Percentiles rank a stretch among this genome's conserved stretches.
Evolutionary conservation across 2,329 filamentous ascomycete genomes (phyloP).

Genomic region (Dissoconium aciculare): DNA sequence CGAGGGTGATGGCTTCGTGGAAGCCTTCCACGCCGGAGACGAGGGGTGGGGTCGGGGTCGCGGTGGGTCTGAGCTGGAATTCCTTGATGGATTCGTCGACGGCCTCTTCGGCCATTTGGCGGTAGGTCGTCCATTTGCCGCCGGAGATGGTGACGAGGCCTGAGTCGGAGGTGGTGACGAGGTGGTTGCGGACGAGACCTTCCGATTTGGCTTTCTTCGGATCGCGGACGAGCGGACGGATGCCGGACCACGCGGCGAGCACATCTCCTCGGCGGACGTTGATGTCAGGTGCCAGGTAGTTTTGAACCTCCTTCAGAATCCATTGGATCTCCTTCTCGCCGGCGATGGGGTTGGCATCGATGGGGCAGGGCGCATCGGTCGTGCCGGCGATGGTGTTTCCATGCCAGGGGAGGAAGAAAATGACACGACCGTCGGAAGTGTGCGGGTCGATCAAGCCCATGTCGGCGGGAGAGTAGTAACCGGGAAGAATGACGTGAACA

Average conservation of each 20-base stretch:
- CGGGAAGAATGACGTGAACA: constrained; percentile 73
- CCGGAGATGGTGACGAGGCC: constrained; percentile 74
- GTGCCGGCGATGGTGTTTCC: constrained; percentile 85
- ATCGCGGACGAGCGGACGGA: constrained; percentile 72
- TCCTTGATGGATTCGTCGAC: constrained; percentile 63
- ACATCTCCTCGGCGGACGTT: constrained; percentile 73
- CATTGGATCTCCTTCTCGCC: constrained; percentile 75
- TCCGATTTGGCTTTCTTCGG: constrained; percentile 75
- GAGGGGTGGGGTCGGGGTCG: constrained; percentile 42
- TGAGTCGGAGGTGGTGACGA: constrained; percentile 64
- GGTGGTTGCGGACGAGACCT: constrained; percentile 73
- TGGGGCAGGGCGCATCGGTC: constrained; percentile 61
- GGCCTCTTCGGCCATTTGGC: constrained; percentile 82
- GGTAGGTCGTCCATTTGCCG: constrained; percentile 87
- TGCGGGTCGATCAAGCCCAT: constrained; percentile 81
- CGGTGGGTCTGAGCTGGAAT: constrained; percentile 47
- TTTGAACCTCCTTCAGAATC: constrained; percentile 71
- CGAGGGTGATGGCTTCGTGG: constrained; percentile 54
- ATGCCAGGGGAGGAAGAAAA: constrained; percentile 90
- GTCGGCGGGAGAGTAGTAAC: constrained; percentile 69
- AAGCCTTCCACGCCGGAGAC: constrained; percentile 55
- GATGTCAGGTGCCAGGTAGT: constrained; percentile 72
- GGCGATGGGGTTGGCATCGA: constrained; percentile 59
- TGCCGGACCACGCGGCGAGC: constrained; percentile 80
- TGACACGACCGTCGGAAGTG: constrained; percentile 76